A percentile compares a stretch with the other conserved stretches of the same genome.
Evolutionary conservation across 2,329 filamentous ascomycete genomes (phyloP).

Genomic region (Trichophyton verrucosum): DNA sequence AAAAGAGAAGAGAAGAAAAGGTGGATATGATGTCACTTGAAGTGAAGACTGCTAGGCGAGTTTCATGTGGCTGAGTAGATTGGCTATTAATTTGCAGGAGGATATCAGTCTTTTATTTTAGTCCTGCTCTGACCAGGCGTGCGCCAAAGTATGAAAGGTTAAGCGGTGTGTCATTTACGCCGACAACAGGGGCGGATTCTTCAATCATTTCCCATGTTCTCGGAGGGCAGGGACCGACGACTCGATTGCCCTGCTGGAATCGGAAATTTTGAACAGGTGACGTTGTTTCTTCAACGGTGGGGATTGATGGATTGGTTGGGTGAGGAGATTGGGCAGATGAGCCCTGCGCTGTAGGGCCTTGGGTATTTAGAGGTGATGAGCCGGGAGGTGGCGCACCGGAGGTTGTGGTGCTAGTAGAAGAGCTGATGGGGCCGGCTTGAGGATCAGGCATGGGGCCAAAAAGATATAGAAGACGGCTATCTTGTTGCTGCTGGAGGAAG

Average conservation of each 20-base stretch:
- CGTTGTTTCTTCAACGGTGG: slow-evolving; percentile 12
- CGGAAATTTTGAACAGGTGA: slow-evolving; percentile 23
- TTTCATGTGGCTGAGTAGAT: not conserved
- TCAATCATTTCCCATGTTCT: slow-evolving; percentile 35
- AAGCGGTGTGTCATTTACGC: slow-evolving; percentile 35
- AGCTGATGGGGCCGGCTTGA: slow-evolving; percentile 1
- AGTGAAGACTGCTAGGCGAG: not conserved
- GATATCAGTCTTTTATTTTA: not conserved
- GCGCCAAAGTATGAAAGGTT: slow-evolving; percentile 33
- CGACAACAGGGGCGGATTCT: slow-evolving; percentile 33
- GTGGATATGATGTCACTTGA: not conserved
- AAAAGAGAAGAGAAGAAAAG: not conserved
- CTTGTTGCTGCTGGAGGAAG: slow-evolving; percentile 27
- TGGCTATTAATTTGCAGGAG: too few relatives aligned
- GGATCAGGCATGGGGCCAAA: slow-evolving; percentile 27
- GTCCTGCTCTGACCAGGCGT: slow-evolving; percentile 15
- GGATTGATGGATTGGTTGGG: not conserved
- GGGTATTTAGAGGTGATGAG: slow-evolving; percentile 10
- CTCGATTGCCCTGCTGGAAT: slow-evolving; percentile 27
- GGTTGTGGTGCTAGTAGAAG: slow-evolving; percentile 14
- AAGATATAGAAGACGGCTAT: slow-evolving; percentile 31
- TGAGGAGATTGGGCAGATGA: not conserved
- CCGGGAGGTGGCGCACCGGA: slow-evolving; percentile 23
- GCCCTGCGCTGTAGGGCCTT: slow-evolving; percentile 8
- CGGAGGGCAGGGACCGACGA: slow-evolving; percentile 25